These are phyloP conservation scores for Secale cereale DNA, from an alignment of 176 grass and related monocot genomes.

Conservation along the genomic window DNA sequence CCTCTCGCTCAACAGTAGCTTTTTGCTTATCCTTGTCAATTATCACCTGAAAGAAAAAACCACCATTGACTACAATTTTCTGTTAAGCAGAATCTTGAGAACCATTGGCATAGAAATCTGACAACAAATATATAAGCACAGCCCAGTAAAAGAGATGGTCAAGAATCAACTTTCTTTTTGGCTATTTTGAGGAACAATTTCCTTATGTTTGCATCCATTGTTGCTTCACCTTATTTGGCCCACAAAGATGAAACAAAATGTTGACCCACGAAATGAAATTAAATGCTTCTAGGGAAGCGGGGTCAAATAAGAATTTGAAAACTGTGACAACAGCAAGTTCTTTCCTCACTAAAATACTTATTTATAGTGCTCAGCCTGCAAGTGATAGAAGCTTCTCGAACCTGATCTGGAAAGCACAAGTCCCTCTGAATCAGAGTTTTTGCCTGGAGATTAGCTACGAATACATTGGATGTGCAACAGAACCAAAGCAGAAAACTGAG, in stretches of 20 bases:
- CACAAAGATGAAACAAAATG: background rate
- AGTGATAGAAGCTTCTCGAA: too few relatives aligned
- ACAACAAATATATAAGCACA: background rate
- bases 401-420: background rate
- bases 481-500: too few relatives aligned
- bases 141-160: background rate
- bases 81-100: background rate
- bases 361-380: background rate
- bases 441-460: too few relatives aligned
- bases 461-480: too few relatives aligned
- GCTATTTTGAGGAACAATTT: background rate
- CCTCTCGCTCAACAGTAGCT: conserved; percentile 74
- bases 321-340: background rate
- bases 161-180: background rate
- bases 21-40: conserved; percentile 77
- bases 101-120: background rate
- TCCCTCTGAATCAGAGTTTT: too few relatives aligned
- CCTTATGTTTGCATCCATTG: background rate
- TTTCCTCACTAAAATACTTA: background rate
- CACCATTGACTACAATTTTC: background rate
- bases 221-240: background rate
- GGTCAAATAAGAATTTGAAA: background rate
- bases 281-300: background rate
- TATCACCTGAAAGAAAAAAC: conserved; percentile 47
- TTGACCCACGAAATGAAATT: background rate